Conservation (phyloP, 2,329 filamentous ascomycete species). For the Triangularia setosa region DNA sequence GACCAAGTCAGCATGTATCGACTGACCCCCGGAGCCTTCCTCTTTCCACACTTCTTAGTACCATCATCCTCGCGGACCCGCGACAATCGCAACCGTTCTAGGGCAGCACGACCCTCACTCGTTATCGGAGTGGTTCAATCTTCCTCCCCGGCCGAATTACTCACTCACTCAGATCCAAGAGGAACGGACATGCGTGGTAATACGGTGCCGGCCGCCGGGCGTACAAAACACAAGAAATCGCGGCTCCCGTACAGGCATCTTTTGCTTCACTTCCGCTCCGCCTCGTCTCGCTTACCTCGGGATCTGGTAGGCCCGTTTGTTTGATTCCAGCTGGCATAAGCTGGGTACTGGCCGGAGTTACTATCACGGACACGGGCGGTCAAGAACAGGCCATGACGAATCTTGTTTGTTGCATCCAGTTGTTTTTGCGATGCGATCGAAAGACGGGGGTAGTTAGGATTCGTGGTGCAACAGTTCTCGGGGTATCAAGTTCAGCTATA, state of each 20-base stretch:
- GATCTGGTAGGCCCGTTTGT: neutral
- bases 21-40: neutral
- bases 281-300: neutral
- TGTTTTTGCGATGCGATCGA: too few species aligned
- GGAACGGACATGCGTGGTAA: neutral
- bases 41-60: neutral
- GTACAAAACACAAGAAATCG: neutral
- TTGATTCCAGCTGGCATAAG: neutral
- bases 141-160: neutral
- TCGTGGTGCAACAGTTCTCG: too few species aligned
- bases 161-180: neutral
- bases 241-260: neutral
- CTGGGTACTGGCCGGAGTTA: neutral
- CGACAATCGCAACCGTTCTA: too few species aligned
- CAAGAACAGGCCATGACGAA: neutral
- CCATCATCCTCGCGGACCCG: too few species aligned
- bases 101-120: neutral
- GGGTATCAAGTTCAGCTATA: neutral
- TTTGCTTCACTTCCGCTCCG: neutral
- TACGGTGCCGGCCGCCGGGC: neutral
- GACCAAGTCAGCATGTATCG: neutral
- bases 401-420: neutral
- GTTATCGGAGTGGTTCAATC: neutral
- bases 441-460: too few species aligned
- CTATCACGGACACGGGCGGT: neutral